A percentile compares a stretch with the other conserved stretches of the same genome.
phyloP scores from a whole-genome alignment of 495 filamentous ascomycete genomes.

The Penicillium daleae region DNA sequence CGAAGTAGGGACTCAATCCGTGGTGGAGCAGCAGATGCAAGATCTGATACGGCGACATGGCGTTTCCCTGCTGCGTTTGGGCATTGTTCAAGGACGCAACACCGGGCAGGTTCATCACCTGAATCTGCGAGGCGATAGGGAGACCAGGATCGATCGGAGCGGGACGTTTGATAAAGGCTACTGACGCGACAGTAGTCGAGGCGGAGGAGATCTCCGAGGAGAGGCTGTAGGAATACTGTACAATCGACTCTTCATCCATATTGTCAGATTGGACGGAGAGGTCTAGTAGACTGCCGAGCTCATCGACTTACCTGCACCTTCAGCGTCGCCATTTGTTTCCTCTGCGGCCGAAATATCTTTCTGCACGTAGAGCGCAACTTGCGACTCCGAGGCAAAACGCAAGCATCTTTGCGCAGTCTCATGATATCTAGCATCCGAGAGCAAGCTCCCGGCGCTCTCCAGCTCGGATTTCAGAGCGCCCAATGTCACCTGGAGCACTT shows the following conservation, averaged over 20 bases:
- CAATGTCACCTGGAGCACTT: slow-evolving; percentile 80
- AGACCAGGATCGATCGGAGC: slow-evolving; percentile 79
- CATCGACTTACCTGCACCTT: slow-evolving; percentile 46
- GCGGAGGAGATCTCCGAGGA: slow-evolving; percentile 80
- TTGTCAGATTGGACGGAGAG: slow-evolving; percentile 10
- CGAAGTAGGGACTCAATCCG: slow-evolving; percentile 90
- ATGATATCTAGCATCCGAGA: slow-evolving; percentile 67
- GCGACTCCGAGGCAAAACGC: slow-evolving; percentile 85
- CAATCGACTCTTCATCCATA: slow-evolving; percentile 27
- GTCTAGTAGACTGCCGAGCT: neutral
- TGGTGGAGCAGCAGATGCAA: slow-evolving; percentile 86
- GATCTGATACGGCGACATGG: slow-evolving; percentile 85
- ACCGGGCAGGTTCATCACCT: slow-evolving; percentile 89
- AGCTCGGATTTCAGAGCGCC: slow-evolving; percentile 83
- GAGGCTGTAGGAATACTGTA: slow-evolving; percentile 72
- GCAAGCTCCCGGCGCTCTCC: slow-evolving; percentile 75
- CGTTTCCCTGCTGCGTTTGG: slow-evolving; percentile 65
- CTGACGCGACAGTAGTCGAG: slow-evolving; percentile 75
- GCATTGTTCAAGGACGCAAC: slow-evolving; percentile 64
- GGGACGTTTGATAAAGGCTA: slow-evolving; percentile 88
- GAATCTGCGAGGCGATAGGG: slow-evolving; percentile 82
- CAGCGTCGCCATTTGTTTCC: slow-evolving; percentile 51
- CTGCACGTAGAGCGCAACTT: slow-evolving; percentile 85
- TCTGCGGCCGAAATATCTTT: slow-evolving; percentile 72
- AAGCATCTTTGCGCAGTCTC: slow-evolving; percentile 87